Percentiles rank a stretch among this genome's conserved stretches.
phyloP scores from a whole-genome alignment of 2,329 filamentous ascomycete species.

The Ophiocordyceps australis region DNA sequence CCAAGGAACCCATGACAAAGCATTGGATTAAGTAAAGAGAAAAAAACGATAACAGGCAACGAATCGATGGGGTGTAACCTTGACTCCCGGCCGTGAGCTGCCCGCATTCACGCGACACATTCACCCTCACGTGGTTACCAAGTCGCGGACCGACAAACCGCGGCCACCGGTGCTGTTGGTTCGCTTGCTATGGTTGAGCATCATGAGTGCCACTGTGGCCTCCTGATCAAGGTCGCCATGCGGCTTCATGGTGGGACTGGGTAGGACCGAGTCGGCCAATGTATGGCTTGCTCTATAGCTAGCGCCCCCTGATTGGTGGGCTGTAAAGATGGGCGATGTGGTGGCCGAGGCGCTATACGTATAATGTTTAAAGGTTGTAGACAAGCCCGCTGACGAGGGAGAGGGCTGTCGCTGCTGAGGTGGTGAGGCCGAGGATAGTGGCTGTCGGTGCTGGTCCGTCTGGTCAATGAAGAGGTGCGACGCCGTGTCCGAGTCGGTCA shows the following conservation, averaged over 20 bases:
- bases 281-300: slow-evolving; percentile 20
- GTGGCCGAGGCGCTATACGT: slow-evolving; percentile 29
- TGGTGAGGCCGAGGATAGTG: slow-evolving; percentile 33
- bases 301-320: slow-evolving; percentile 21
- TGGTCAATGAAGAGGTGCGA: slow-evolving; percentile 26
- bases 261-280: slow-evolving; percentile 31
- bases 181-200: slow-evolving; percentile 68
- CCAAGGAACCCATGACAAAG: too few relatives aligned
- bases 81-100: too few relatives aligned
- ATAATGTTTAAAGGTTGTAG: slow-evolving; percentile 30
- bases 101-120: too few relatives aligned
- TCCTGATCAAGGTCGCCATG: slow-evolving; percentile 50
- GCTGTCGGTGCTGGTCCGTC: slow-evolving; percentile 9
- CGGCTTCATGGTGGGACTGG: slow-evolving; percentile 37
- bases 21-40: too few relatives aligned
- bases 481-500: slow-evolving; percentile 31
- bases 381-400: slow-evolving; percentile 34
- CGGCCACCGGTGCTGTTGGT: slow-evolving; percentile 19
- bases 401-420: slow-evolving; percentile 28
- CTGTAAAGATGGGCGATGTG: slow-evolving; percentile 39
- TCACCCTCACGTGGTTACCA: slow-evolving; percentile 35
- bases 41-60: too few relatives aligned
- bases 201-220: slow-evolving; percentile 70
- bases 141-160: slow-evolving; percentile 34
- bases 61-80: too few relatives aligned